Evolutionary conservation across 2,329 filamentous ascomycete species (phyloP), one percentile per base, ranked within the genome.

Genomic region (Chrysoporthe austroafricana): DNA sequence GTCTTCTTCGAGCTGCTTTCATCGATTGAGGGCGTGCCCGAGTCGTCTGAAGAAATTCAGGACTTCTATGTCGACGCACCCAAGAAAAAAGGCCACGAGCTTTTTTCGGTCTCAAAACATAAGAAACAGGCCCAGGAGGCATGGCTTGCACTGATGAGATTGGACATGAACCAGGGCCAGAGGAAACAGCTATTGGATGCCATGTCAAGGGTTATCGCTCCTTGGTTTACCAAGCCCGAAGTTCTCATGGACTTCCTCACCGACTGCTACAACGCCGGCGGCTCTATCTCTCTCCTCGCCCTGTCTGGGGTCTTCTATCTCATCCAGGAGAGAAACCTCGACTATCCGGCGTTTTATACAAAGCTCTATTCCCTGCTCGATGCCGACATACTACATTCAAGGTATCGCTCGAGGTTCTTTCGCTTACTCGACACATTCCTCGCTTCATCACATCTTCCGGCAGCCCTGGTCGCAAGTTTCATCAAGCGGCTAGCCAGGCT

Each of bases 341-440:
- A 99, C 80, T 99, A 99, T 77, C 94, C 94, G 1, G 90, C 90
- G 43, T 99, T 99, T 81, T 99, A 97, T 80, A 81, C 85, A 64
- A 98, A 97, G 78, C 88, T 99, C 2, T 99, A 99, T 81, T 96
- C 93, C 11, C 85, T 99, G 1, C 86, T 99, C 3, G 92, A 98
- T 79, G 86, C 90, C 48, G 88, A 93, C 61, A 86, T 98, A 9
- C 83, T 99, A 59, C 94, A 99, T 81, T 97, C 94, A 26, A 97
- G 96, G 79, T 91, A 99, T 81, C 90, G 96, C 63, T 96, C 94
- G 26, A 89, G 91, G 66, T 97, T 99, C 81, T 96, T 99, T 81
- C 91, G 96, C 62, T 85, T 98, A 18, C 82, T 99, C 67, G 93
- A 97, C 74, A 94, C 91, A 3, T 99, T 98, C 79, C 86, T 99